These are phyloP conservation scores for Solanum tacnaense DNA, from an alignment of 257 asterid genomes.

Conservation along the genomic window DNA sequence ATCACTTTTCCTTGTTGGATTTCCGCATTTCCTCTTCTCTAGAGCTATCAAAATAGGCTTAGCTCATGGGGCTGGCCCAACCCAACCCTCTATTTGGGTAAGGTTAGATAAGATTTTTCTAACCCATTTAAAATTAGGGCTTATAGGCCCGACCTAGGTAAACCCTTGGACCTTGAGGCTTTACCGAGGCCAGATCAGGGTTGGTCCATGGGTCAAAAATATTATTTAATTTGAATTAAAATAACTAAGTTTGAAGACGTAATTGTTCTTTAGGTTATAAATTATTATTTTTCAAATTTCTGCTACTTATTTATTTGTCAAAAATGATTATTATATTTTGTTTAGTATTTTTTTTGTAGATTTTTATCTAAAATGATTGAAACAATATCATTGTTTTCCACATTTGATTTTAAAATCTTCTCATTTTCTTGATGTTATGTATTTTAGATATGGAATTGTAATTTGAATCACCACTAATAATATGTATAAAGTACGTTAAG, in stretches of 20 bases:
- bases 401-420: not conserved
- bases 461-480: too few relatives aligned
- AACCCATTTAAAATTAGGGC: not conserved
- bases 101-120: too few relatives aligned
- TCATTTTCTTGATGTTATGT: not conserved
- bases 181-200: not conserved
- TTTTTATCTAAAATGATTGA: not conserved
- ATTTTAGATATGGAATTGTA: not conserved
- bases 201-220: not conserved
- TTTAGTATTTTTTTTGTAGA: too few relatives aligned
- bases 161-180: not conserved
- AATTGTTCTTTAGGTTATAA: too few relatives aligned
- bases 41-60: not conserved
- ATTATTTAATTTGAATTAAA: not conserved
- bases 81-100: not conserved
- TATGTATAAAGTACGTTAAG: not conserved
- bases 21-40: not conserved
- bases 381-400: too few relatives aligned
- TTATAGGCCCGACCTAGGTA: not conserved
- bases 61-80: not conserved
- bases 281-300: not conserved
- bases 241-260: not conserved
- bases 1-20: too few relatives aligned
- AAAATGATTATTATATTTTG: too few relatives aligned
- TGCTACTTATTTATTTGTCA: not conserved